Percentiles rank a stretch among this genome's conserved stretches.
Evolutionary conservation across 1,284 basidiomycete genomes (phyloP).

Genomic region (Sphagnurus paluster): DNA sequence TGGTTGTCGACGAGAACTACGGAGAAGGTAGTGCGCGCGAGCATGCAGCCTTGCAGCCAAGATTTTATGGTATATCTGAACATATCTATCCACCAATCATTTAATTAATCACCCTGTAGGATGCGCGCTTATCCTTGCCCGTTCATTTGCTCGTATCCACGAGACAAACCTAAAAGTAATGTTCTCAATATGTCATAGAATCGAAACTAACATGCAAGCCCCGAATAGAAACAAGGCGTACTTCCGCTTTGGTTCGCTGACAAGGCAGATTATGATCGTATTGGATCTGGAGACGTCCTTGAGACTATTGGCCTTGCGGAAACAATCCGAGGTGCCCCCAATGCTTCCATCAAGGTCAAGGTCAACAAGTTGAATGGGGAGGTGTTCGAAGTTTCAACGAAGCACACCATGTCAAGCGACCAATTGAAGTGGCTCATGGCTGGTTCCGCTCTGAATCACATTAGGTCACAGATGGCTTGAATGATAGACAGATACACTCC

Average conservation of each 20-base stretch:
- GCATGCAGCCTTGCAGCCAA: constrained; percentile 95
- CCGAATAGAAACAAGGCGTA: constrained; percentile 86
- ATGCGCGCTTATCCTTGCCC: constrained; percentile 80
- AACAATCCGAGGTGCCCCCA: constrained; percentile 52
- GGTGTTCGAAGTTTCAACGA: constrained; percentile 67
- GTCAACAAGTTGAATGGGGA: constrained; percentile 72
- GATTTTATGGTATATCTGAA: constrained; percentile 78
- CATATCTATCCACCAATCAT: not conserved
- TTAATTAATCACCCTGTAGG: constrained; percentile 40
- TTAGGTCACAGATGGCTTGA: constrained; percentile 60
- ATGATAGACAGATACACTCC: too few species aligned
- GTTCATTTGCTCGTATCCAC: constrained; percentile 98
- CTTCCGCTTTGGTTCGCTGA: constrained; percentile 91
- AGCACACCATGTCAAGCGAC: constrained; percentile 87
- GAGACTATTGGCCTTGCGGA: constrained; percentile 51
- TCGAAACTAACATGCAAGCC: not conserved
- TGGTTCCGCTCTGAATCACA: constrained; percentile 87
- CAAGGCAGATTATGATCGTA: constrained; percentile 80
- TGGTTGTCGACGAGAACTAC: constrained; percentile 96
- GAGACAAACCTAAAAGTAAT: constrained; percentile 93
- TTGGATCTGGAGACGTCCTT: constrained; percentile 80
- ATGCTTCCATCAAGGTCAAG: constrained; percentile 59
- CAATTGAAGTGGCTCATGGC: constrained; percentile 86
- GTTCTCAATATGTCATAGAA: constrained; percentile 2
- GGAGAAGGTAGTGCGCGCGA: constrained; percentile 98